Base-by-base conservation (phyloP, 2,329 filamentous ascomycete species). In the Hypomyces perniciosus region DNA sequence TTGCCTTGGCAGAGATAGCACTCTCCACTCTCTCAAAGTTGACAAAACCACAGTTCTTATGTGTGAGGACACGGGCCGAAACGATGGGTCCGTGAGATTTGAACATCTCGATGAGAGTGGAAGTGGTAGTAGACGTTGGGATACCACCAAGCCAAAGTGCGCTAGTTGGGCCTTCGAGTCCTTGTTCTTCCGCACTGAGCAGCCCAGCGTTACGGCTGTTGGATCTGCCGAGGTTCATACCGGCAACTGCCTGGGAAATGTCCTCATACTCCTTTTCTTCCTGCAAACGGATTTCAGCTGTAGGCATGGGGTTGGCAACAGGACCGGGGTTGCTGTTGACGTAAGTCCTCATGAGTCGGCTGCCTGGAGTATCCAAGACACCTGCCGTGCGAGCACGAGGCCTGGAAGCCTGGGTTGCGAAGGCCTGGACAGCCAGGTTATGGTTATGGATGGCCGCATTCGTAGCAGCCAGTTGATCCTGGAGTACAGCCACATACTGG, bases 41-140 rank as follows among this genome's bases (percentile, higher is more conserved):
- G 65, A 99, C 92, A 61, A 99, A 99, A 3, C 92, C 93, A 66
- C 93, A 99, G 70, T 96, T 97, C 78, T 99, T 99, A 75, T 99
- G 90, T 1, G 93, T 97, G 55, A 99, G 77, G 4, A 99, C 93
- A 57, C 93, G 82, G 29, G 90, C 92, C 4, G 92, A 96, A 58
- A 93, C 79, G 56, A 99, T 96, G 3, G 86, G 80, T 8, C 93
- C 93, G 59, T 93, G 95, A n/a, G 85, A 80, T 67, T 89, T 88
- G 73, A 99, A 99, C 72, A 97, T 96, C 57, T 95, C 90, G 51
- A 90, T 90, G 54, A 99, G 73, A 1, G 93, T 97, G 1, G 92
- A 95, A 8, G 93, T 91, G 0, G 93, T 99, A 2, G 93, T 99
- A 2, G 93, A 97, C 4, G 92, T 91, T 9, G 93, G 93, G 53